Conservation (phyloP, 2,329 filamentous ascomycete genomes). For the Polychaeton citri region DNA sequence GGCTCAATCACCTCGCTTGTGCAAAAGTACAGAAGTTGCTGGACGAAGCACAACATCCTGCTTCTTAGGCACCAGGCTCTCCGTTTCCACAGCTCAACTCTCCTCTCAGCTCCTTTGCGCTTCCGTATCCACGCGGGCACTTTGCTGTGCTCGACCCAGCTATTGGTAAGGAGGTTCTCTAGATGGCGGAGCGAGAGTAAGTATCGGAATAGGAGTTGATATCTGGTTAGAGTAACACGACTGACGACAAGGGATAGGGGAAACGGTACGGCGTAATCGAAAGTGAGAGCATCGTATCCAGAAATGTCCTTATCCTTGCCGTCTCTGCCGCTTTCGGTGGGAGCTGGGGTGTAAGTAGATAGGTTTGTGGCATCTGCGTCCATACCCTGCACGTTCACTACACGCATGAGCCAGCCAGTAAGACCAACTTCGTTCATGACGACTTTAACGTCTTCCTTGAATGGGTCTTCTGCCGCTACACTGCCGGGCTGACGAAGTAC, state of each 20-base stretch:
- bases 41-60: slow-evolving; percentile 92
- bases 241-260: slow-evolving; percentile 91
- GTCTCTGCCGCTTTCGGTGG: slow-evolving; percentile 36
- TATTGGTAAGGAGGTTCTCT: slow-evolving; percentile 71
- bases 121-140: slow-evolving; percentile 56
- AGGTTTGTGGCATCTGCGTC: slow-evolving; percentile 46
- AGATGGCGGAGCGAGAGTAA: slow-evolving; percentile 79
- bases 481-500: slow-evolving; percentile 93
- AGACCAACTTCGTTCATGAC: slow-evolving; percentile 92
- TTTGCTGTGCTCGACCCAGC: slow-evolving; percentile 84
- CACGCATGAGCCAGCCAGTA: slow-evolving; percentile 86
- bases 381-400: slow-evolving; percentile 91
- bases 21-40: slow-evolving; percentile 93
- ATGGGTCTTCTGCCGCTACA: slow-evolving; percentile 84
- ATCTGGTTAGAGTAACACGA: slow-evolving; percentile 90
- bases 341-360: slow-evolving; percentile 54
- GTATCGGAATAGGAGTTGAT: slow-evolving; percentile 92
- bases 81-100: slow-evolving; percentile 83
- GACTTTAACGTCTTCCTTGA: slow-evolving; percentile 96
- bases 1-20: slow-evolving; percentile 95
- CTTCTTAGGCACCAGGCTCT: slow-evolving; percentile 82
- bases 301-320: slow-evolving; percentile 77
- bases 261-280: slow-evolving; percentile 91
- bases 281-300: slow-evolving; percentile 82
- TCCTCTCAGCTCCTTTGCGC: slow-evolving; percentile 53